phyloP scores from a whole-genome alignment of 2,329 filamentous ascomycete genomes.

The Aspergillus hortae region DNA sequence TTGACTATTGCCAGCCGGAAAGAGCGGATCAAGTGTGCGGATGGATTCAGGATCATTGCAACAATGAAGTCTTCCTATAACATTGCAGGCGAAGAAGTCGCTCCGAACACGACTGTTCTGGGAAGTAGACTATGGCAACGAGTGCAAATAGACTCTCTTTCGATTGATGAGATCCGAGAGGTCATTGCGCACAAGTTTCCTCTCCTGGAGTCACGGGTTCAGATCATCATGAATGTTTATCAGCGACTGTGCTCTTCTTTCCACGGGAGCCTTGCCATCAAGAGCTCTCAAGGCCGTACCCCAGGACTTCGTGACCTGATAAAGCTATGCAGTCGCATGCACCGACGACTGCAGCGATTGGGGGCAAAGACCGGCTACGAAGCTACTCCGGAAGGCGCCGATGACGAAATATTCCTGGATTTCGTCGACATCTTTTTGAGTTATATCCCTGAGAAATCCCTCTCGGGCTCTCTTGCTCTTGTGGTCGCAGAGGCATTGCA shows the following conservation, averaged over 20 bases:
- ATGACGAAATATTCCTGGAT: conserved; percentile 88
- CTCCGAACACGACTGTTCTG: conserved; percentile 67
- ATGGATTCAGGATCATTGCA: conserved; percentile 85
- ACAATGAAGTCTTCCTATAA: conserved; percentile 72
- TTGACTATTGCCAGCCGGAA: conserved; percentile 85
- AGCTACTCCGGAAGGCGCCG: conserved; percentile 65
- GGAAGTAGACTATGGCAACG: conserved; percentile 83
- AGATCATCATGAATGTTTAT: conserved; percentile 57
- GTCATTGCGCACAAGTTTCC: conserved; percentile 72
- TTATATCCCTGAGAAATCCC: conserved; percentile 64
- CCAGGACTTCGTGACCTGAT: conserved; percentile 75
- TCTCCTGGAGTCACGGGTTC: conserved; percentile 56
- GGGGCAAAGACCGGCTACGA: conserved; percentile 66
- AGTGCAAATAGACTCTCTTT: conserved; percentile 65
- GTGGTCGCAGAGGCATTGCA: conserved; percentile 84
- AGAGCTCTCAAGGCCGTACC: conserved; percentile 49
- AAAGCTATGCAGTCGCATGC: conserved; percentile 82
- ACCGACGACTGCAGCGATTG: conserved; percentile 56
- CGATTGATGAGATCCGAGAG: conserved; percentile 66
- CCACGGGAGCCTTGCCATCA: conserved; percentile 35
- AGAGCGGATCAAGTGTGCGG: conserved; percentile 76
- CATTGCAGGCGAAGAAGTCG: conserved; percentile 66
- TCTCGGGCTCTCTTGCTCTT: conserved; percentile 52
- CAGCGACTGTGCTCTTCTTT: conserved; percentile 39
- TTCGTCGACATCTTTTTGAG: conserved; percentile 89